phyloP scores from a whole-genome alignment of 2,329 filamentous ascomycete genomes.

The Neurospora sp. region DNA sequence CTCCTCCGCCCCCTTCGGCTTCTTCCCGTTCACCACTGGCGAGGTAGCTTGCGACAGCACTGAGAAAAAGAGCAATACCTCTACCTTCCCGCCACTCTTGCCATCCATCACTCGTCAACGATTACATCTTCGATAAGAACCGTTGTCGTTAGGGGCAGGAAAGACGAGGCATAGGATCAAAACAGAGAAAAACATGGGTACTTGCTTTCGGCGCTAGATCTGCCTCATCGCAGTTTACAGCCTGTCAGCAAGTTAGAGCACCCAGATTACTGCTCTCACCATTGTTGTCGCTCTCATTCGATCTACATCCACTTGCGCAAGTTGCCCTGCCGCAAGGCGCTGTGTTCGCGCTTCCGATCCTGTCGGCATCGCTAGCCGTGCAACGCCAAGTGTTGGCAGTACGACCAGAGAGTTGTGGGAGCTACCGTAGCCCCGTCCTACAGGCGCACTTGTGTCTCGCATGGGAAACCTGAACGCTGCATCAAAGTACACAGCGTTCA shows the following conservation, averaged over 20 bases:
- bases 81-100: not conserved
- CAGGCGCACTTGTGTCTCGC: constrained; percentile 18
- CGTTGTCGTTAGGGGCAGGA: not conserved
- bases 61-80: not conserved
- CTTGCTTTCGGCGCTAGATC: constrained; percentile 25
- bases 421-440: constrained; percentile 17
- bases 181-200: constrained; percentile 23
- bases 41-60: not conserved
- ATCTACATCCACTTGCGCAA: not conserved
- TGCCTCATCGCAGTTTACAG: constrained; percentile 25
- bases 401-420: constrained; percentile 22
- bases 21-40: not conserved
- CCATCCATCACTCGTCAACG: not conserved
- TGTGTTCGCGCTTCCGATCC: constrained; percentile 30
- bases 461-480: constrained; percentile 14
- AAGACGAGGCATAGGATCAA: not conserved
- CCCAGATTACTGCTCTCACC: constrained; percentile 18
- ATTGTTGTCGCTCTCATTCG: constrained; percentile 20
- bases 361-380: constrained; percentile 30
- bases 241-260: constrained; percentile 16
- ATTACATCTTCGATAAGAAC: not conserved
- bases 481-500: constrained; percentile 16
- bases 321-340: constrained; percentile 16
- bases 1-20: not conserved
- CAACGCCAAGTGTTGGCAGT: constrained; percentile 36